A percentile compares a stretch with the other conserved stretches of the same genome.
Evolutionary conservation across 2,329 filamentous ascomycete genomes (phyloP).

Genomic region (Colletotrichum phormii): DNA sequence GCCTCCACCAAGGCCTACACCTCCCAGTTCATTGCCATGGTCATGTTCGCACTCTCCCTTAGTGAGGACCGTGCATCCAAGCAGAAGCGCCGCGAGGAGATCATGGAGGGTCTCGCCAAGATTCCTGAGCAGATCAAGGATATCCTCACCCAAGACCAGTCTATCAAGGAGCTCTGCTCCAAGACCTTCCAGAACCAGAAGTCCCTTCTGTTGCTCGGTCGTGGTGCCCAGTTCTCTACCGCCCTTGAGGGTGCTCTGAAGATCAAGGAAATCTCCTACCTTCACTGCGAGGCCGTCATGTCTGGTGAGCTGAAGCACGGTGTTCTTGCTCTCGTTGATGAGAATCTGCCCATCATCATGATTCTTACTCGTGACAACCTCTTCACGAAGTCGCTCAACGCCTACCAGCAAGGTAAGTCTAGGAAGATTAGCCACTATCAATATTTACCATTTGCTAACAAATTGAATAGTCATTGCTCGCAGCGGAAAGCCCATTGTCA

Average conservation of each 20-base stretch:
- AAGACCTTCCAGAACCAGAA: constrained; percentile 98
- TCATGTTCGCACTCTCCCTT: constrained; percentile 98
- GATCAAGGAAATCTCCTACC: constrained; percentile 99
- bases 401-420: constrained; percentile 92
- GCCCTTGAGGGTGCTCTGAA: constrained; percentile 97
- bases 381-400: constrained; percentile 99
- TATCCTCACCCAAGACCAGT: constrained; percentile 89
- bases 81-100: constrained; percentile 89
- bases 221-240: constrained; percentile 96
- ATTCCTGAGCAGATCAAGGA: constrained; percentile 93
- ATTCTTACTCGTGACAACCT: constrained; percentile 96
- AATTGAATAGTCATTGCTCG: constrained; percentile 85
- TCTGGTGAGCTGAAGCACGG: constrained; percentile 99
- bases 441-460: not conserved
- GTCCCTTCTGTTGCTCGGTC: constrained; percentile 90
- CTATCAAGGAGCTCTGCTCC: constrained; percentile 93
- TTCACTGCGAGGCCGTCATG: constrained; percentile 99
- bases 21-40: constrained; percentile 99
- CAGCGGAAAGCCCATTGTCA: constrained; percentile 95
- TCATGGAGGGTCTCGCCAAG: constrained; percentile 91
- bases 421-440: not conserved
- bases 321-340: constrained; percentile 95
- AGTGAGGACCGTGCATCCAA: constrained; percentile 98
- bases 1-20: constrained; percentile 99
- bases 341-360: constrained; percentile 99